Percentiles rank a stretch among this genome's conserved stretches.
These are phyloP conservation scores for Microbotryomycetes sp. DNA, from an alignment of 1,284 basidiomycete genomes.

Conservation along the genomic window DNA sequence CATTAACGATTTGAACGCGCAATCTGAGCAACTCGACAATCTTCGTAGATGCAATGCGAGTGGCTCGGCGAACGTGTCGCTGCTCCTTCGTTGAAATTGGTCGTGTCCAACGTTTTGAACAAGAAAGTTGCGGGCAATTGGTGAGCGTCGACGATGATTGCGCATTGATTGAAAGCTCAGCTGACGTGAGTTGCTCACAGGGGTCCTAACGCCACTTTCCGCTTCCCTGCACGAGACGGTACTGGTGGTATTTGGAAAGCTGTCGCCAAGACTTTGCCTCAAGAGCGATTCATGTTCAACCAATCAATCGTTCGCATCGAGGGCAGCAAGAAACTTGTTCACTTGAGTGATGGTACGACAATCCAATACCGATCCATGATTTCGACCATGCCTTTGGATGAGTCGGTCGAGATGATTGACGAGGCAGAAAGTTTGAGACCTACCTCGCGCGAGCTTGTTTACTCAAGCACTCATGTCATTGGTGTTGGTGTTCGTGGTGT, in stretches of 20 bases:
- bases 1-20: background rate
- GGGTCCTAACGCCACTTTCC: slow-evolving; percentile 51
- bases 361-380: slow-evolving; percentile 48
- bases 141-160: slow-evolving; percentile 25
- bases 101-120: slow-evolving; percentile 49
- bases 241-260: slow-evolving; percentile 53
- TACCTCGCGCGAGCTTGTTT: slow-evolving; percentile 46
- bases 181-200: slow-evolving; percentile 9
- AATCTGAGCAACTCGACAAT: background rate
- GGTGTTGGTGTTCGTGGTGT: slow-evolving; percentile 50
- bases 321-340: slow-evolving; percentile 44
- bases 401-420: slow-evolving; percentile 43
- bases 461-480: slow-evolving; percentile 50
- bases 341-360: slow-evolving; percentile 45
- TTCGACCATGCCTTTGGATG: slow-evolving; percentile 49
- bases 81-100: slow-evolving; percentile 49
- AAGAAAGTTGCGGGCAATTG: slow-evolving; percentile 50
- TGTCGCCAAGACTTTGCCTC: slow-evolving; percentile 47
- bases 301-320: slow-evolving; percentile 45
- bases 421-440: slow-evolving; percentile 42
- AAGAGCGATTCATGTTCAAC: slow-evolving; percentile 45
- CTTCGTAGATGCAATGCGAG: slow-evolving; percentile 51
- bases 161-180: background rate
- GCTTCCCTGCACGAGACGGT: slow-evolving; percentile 50
- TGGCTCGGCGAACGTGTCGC: slow-evolving; percentile 54